Evolutionary conservation across 2,329 filamentous ascomycete genomes (phyloP).

Genomic region (Hymenoscyphus fraxineus): DNA sequence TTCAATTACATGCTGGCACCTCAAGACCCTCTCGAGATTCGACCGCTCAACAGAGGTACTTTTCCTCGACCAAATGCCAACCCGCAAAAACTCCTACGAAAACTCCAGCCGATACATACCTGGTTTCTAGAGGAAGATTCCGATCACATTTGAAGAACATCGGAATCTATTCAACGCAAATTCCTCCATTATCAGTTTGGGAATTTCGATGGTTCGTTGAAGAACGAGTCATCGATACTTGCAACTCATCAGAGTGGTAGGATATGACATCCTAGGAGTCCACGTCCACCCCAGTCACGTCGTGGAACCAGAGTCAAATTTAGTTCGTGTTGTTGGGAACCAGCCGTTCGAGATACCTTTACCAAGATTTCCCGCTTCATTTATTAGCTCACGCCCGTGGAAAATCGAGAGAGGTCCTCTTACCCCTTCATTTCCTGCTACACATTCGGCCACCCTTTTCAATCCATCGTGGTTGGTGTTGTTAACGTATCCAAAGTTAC

Average conservation of each 20-base stretch:
- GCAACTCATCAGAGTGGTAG: constrained; percentile 60
- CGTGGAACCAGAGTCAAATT: constrained; percentile 71
- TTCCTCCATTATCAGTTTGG: not conserved
- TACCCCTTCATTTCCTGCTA: constrained; percentile 87
- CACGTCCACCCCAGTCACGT: constrained; percentile 84
- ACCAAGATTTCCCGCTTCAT: constrained; percentile 62
- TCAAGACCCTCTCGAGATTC: not conserved
- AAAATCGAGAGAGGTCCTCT: constrained; percentile 34
- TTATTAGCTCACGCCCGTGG: constrained; percentile 14
- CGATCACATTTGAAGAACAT: not conserved
- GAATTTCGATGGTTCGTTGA: not conserved
- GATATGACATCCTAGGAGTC: constrained; percentile 86
- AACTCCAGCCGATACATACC: not conserved
- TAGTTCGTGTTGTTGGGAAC: constrained; percentile 47
- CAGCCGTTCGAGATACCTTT: constrained; percentile 51
- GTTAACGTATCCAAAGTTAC: constrained; percentile 81
- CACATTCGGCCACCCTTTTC: constrained; percentile 80
- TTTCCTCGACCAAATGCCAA: not conserved
- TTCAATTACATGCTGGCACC: not conserved
- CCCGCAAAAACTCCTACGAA: not conserved
- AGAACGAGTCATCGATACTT: not conserved
- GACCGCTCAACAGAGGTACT: not conserved
- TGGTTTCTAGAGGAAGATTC: not conserved
- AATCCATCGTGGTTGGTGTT: constrained; percentile 82
- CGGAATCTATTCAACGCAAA: not conserved